Percentiles rank a stretch among this genome's conserved stretches.
Evolutionary conservation across 2,329 filamentous ascomycete genomes (phyloP).

Genomic region (Aspergillus amoenus): DNA sequence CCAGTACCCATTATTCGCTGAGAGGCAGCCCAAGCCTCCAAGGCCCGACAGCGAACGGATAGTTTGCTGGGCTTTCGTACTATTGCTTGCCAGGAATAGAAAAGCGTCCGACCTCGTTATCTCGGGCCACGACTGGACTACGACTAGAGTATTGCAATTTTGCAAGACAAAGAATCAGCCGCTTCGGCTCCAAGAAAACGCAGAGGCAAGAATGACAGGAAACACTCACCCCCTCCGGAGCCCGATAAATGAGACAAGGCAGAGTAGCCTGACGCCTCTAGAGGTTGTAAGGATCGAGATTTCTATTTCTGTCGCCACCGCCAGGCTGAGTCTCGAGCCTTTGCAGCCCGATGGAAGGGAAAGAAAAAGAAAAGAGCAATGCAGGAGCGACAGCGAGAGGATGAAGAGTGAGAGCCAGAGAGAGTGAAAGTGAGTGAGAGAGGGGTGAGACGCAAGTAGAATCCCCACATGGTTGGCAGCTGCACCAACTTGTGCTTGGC

Average conservation of each 20-base stretch:
- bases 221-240: not conserved
- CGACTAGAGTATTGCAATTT: not conserved
- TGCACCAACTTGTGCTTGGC: slow-evolving; percentile 3
- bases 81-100: not conserved
- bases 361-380: slow-evolving; percentile 5
- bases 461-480: slow-evolving; percentile 14
- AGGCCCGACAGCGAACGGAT: not conserved
- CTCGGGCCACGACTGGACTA: not conserved
- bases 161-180: not conserved
- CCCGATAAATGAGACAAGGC: slow-evolving; percentile 1
- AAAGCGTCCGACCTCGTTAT: not conserved
- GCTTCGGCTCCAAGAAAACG: slow-evolving; percentile 7
- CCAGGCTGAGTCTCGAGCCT: not conserved
- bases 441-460: not conserved
- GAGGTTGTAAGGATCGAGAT: not conserved
- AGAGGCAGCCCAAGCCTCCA: slow-evolving; percentile 4
- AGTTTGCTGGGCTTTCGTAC: not conserved
- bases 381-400: not conserved
- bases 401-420: not conserved
- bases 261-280: not conserved
- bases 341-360: not conserved
- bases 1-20: slow-evolving; percentile 7
- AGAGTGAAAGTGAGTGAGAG: not conserved
- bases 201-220: slow-evolving; percentile 1
- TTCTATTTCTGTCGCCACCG: slow-evolving; percentile 6